phyloP scores from a whole-genome alignment of 1,284 basidiomycete species.

The Ganoderma sinense region DNA sequence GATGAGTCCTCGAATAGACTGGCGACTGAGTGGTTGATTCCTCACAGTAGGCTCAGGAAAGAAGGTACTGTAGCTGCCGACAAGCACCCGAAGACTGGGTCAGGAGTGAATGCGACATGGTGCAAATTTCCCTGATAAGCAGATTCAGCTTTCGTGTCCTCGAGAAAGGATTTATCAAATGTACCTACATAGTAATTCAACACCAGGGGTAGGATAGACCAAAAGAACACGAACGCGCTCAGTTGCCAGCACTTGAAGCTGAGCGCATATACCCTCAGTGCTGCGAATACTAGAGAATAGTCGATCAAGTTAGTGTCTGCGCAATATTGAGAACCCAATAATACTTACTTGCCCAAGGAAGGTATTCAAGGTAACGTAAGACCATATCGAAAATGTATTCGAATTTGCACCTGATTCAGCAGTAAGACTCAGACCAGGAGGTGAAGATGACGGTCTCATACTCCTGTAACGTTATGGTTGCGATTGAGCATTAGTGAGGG shows the following conservation, averaged over 20 bases:
- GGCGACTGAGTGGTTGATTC: not conserved
- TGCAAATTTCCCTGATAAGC: not conserved
- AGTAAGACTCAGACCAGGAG: not conserved
- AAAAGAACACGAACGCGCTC: not conserved
- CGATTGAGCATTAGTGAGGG: too few species aligned
- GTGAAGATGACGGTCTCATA: not conserved
- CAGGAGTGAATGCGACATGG: not conserved
- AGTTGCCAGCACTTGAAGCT: not conserved
- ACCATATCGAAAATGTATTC: not conserved
- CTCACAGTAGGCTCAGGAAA: not conserved
- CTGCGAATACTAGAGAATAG: not conserved
- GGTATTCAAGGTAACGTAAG: not conserved
- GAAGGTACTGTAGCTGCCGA: not conserved
- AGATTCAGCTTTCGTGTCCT: not conserved
- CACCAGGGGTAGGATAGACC: not conserved
- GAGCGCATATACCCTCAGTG: not conserved
- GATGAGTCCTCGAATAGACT: not conserved
- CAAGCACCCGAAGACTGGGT: not conserved
- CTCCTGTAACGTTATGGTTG: too few species aligned
- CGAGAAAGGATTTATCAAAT: not conserved
- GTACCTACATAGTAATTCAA: not conserved
- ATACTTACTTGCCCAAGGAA: not conserved
- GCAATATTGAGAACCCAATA: not conserved
- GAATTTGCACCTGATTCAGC: not conserved
- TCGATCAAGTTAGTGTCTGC: not conserved